These are phyloP conservation scores for Tylopilus subfusipes DNA, from an alignment of 768 basidiomycete species.

Conservation along the genomic window DNA sequence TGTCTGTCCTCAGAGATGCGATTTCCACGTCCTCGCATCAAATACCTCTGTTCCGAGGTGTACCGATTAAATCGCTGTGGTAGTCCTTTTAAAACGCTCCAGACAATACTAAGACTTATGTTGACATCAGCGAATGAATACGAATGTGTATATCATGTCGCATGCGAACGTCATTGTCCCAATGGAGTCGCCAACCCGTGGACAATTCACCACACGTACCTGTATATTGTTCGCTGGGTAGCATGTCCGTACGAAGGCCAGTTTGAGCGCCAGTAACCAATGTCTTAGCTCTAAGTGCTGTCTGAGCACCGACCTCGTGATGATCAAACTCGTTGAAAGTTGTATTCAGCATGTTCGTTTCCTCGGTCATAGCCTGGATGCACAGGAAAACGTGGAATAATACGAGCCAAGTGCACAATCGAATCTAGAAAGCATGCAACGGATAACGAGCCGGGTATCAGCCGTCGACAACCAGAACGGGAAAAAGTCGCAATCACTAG, in stretches of 20 bases:
- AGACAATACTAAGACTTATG: too few relatives aligned
- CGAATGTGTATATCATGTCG: neutral
- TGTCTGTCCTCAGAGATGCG: neutral
- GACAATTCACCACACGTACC: neutral
- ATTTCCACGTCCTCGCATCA: neutral
- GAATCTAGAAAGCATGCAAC: constrained; percentile 5
- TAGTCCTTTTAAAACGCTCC: neutral
- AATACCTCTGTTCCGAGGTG: too few relatives aligned
- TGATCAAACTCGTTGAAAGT: neutral
- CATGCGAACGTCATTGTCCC: neutral
- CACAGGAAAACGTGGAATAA: neutral
- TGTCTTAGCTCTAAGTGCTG: neutral
- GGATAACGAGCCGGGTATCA: neutral
- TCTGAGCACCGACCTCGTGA: neutral
- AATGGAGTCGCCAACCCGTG: neutral
- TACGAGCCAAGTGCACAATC: constrained; percentile 1
- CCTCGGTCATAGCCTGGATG: neutral
- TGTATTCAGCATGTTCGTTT: too few relatives aligned
- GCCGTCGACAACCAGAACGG: neutral
- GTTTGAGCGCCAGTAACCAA: neutral
- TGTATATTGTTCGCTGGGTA: neutral
- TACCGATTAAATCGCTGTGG: neutral
- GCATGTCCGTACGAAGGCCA: too few relatives aligned
- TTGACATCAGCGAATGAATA: neutral
- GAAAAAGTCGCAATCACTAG: neutral